Evolutionary conservation across 1,139 yeast genomes (phyloP).

Genomic region (Lodderomyces metapsilosis): DNA sequence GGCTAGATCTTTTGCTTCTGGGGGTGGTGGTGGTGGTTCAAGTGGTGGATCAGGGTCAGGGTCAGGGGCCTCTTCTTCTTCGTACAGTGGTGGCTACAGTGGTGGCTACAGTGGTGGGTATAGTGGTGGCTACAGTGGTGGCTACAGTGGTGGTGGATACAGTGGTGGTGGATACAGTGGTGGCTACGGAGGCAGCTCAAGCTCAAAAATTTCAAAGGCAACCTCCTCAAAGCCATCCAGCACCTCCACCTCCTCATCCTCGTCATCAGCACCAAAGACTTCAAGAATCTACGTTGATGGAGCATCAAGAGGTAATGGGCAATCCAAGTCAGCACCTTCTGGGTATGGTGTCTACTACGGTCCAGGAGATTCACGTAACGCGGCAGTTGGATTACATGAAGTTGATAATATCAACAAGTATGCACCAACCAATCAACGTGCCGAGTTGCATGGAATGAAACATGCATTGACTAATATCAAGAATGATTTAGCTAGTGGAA

Average conservation of each 20-base stretch:
- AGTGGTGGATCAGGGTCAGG: too few relatives aligned
- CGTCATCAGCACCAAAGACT: not conserved
- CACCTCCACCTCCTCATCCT: not conserved
- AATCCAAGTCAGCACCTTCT: slow-evolving; percentile 37
- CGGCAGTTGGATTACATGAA: slow-evolving; percentile 45
- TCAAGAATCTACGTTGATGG: slow-evolving; percentile 64
- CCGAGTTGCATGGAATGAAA: slow-evolving; percentile 69
- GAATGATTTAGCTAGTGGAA: slow-evolving; percentile 14
- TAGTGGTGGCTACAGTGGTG: not conserved
- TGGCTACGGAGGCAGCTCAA: not conserved
- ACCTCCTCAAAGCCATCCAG: too few relatives aligned
- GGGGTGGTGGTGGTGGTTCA: slow-evolving; percentile 5
- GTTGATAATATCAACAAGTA: slow-evolving; percentile 15
- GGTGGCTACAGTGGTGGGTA: too few relatives aligned
- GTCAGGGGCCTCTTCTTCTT: too few relatives aligned
- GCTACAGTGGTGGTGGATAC: too few relatives aligned
- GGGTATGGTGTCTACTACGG: slow-evolving; percentile 82
- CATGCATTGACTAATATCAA: slow-evolving; percentile 50
- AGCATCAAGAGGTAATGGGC: slow-evolving; percentile 59
- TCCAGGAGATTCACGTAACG: slow-evolving; percentile 50
- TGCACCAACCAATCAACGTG: slow-evolving; percentile 73
- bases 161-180: not conserved
- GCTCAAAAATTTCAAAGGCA: slow-evolving; percentile 3
- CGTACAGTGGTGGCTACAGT: too few relatives aligned
- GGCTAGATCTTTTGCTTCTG: slow-evolving; percentile 30